phyloP scores from a whole-genome alignment of 176 grass and related monocot species.

The Tillandsia fasciculata region DNA sequence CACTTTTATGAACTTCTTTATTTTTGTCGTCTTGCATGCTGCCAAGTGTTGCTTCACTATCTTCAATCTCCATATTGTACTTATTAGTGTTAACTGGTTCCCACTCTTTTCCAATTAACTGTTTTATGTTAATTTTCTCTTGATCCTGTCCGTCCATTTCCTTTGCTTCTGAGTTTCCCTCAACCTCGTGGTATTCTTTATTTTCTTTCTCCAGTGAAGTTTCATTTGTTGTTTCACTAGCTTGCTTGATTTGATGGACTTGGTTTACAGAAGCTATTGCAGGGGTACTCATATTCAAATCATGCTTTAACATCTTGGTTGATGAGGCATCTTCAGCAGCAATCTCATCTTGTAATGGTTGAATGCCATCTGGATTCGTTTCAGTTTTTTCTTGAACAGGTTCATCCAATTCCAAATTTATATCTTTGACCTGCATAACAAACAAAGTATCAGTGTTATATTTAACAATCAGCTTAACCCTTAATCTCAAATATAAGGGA shows the following conservation, averaged over 20 bases:
- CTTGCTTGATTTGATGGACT: constrained; percentile 12
- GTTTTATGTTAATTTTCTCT: not conserved
- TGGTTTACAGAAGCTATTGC: constrained; percentile 10
- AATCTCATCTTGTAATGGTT: not conserved
- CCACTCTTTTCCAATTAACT: not conserved
- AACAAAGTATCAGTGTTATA: not conserved
- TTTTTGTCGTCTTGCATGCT: not conserved
- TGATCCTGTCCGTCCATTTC: not conserved
- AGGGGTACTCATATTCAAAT: not conserved
- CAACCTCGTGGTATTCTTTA: not conserved
- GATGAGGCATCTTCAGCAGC: not conserved
- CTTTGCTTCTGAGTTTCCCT: not conserved
- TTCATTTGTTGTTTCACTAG: not conserved
- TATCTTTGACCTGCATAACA: constrained; percentile 5
- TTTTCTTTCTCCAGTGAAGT: not conserved
- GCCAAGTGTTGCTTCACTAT: not conserved
- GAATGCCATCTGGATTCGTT: not conserved
- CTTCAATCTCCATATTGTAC: constrained; percentile 4
- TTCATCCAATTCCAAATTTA: not conserved
- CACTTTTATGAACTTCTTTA: not conserved
- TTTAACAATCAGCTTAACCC: not conserved
- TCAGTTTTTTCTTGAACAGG: not conserved
- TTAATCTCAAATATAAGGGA: not conserved
- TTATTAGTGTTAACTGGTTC: not conserved
- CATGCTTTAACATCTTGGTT: not conserved